Evolutionary conservation across 2,329 filamentous ascomycete genomes (phyloP).

Genomic region (Ascochyta viciae-villosae): DNA sequence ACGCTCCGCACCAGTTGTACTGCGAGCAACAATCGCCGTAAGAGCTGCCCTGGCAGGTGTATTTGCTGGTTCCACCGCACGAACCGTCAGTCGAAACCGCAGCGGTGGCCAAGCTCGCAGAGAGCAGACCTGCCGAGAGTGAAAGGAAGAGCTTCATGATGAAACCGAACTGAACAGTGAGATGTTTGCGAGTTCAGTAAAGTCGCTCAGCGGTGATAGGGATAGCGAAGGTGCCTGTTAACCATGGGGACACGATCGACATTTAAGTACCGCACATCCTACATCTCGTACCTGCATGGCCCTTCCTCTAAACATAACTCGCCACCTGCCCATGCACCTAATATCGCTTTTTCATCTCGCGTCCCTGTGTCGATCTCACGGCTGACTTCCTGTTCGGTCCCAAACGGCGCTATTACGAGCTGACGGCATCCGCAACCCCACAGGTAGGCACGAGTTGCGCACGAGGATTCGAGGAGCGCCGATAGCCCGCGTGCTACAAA

Average conservation of each 20-base stretch:
- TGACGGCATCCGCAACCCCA: conserved; percentile 12
- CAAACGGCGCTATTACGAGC: conserved; percentile 9
- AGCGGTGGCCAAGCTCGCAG: conserved; percentile 27
- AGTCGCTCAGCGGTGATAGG: conserved; percentile 3
- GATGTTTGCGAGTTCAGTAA: background rate
- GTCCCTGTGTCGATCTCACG: conserved; percentile 14
- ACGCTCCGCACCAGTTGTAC: conserved; percentile 50
- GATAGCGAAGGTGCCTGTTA: conserved; percentile 3
- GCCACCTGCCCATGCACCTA: conserved; percentile 16
- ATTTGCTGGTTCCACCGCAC: conserved; percentile 51
- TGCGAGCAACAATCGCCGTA: conserved; percentile 56
- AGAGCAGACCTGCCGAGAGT: conserved; percentile 28
- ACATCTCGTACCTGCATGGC: conserved; percentile 9
- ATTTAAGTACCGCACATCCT: conserved; percentile 8
- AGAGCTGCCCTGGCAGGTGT: conserved; percentile 53
- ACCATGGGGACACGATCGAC: conserved; percentile 1
- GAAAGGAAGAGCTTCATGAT: conserved; percentile 31
- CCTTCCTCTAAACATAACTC: conserved; percentile 16
- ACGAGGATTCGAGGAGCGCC: conserved; percentile 7
- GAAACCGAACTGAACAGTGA: background rate
- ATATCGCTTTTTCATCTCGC: conserved; percentile 16
- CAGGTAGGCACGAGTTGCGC: conserved; percentile 9
- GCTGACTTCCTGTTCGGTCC: conserved; percentile 10
- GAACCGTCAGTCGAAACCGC: conserved; percentile 50
- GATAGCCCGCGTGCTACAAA: conserved; percentile 4